Conservation (phyloP, 2,329 filamentous ascomycete species). For the Dissoconium aciculare region DNA sequence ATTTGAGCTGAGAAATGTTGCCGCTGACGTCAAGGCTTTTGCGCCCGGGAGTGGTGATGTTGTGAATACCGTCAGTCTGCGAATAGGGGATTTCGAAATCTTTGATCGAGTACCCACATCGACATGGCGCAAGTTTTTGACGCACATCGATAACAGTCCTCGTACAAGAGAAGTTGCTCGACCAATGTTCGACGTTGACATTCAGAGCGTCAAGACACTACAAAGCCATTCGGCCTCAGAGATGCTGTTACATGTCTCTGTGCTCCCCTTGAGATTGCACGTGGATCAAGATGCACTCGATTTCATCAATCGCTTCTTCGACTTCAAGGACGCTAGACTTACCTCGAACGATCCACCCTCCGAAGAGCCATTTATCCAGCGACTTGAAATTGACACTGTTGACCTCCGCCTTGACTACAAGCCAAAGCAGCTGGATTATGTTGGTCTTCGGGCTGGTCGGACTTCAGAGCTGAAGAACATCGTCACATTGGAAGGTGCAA, state of each 20-base stretch:
- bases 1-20: conserved; percentile 76
- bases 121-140: conserved; percentile 96
- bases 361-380: conserved; percentile 58
- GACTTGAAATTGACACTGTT: conserved; percentile 73
- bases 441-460: conserved; percentile 75
- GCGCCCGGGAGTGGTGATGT: conserved; percentile 65
- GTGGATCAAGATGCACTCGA: conserved; percentile 96
- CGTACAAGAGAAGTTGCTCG: conserved; percentile 63
- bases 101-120: conserved; percentile 91
- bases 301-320: conserved; percentile 93
- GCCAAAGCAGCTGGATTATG: conserved; percentile 94
- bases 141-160: conserved; percentile 78
- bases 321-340: conserved; percentile 71
- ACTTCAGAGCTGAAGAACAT: conserved; percentile 99
- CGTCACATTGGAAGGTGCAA: conserved; percentile 73
- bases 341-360: conserved; percentile 37
- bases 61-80: conserved; percentile 72
- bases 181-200: conserved; percentile 79
- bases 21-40: conserved; percentile 68
- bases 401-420: conserved; percentile 89
- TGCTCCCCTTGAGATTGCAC: conserved; percentile 78
- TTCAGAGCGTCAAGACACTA: conserved; percentile 77
- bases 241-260: conserved; percentile 52
- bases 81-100: conserved; percentile 69
- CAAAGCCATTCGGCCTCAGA: conserved; percentile 76